Base-by-base conservation (phyloP, 257 asterid species). In the Ligustrum vulgare region DNA sequence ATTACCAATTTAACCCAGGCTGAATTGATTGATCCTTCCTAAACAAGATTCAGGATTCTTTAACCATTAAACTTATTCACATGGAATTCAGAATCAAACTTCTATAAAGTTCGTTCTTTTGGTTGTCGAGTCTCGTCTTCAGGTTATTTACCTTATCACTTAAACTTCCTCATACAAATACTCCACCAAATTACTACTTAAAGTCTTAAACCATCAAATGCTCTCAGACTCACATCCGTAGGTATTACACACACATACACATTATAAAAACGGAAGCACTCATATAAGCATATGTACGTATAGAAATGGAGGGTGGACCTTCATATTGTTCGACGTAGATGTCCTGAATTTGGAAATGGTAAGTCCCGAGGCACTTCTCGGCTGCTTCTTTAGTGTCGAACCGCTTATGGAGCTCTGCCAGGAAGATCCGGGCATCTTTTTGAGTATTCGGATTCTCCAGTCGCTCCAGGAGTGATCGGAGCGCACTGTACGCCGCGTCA, bases 361-460 rank as follows among this genome's bases (percentile, higher is more conserved):
- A 89, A 18, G 86, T 85, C 74, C 73, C 81, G 77, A 95, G 92
- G 78, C 98, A 95, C 34, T 84, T 71, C 15, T 90, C 93, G 56
- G 93, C 77, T 20, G 73, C 93, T 10, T 90, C 94, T 49, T 88
- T 75, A 6, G 90, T 74, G 18, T 49, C 71, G 74, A 95, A 89
- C 20, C 86, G 91, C 39, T 89, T 91, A 43, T 91, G 97, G 75
- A 95, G 96, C 70, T 85, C 90, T 37, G 97, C 51, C 6, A 95
- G 86, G 85, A 95, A 93, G 87, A 95, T 79, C 90, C 99, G 94
- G 22, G 97, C 96, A 7, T 84, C 87, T 75, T 78, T 75, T 18
- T 97, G 90, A 82, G 99, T 87, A 12, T n/a, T 77, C 83, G 99
- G 96, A 71, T 93, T 84, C 87, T 95, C 97, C 23, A 95, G 91